A percentile compares a stretch with the other conserved stretches of the same genome.
phyloP scores from a whole-genome alignment of 176 grass and related monocot species.

The Olyra latifolia region DNA sequence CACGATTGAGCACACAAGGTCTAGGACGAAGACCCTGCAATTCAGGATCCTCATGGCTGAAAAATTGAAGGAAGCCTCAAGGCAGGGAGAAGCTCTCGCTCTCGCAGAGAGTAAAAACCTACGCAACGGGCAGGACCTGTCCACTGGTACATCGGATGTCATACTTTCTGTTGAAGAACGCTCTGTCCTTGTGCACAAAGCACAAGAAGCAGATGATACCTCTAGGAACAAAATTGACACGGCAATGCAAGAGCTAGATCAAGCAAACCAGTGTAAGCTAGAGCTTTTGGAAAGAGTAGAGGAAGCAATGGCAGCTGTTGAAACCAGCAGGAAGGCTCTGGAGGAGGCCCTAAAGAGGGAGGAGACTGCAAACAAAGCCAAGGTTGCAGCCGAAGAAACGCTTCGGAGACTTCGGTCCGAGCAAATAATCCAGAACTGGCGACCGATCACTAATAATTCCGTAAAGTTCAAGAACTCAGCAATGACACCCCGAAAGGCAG shows the following conservation, averaged over 20 bases:
- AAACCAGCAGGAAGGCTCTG: slow-evolving; percentile 70
- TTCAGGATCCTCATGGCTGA: slow-evolving; percentile 75
- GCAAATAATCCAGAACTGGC: slow-evolving; percentile 53
- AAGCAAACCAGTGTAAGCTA: slow-evolving; percentile 53
- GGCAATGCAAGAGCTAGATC: slow-evolving; percentile 65
- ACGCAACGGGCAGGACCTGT: slow-evolving; percentile 19
- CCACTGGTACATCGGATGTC: slow-evolving; percentile 13
- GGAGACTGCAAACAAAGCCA: slow-evolving; percentile 53
- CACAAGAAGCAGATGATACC: slow-evolving; percentile 46
- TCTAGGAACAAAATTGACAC: slow-evolving; percentile 47
- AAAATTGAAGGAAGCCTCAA: slow-evolving; percentile 78
- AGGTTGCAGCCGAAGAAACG: slow-evolving; percentile 53
- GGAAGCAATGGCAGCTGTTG: slow-evolving; percentile 70
- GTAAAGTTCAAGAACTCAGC: slow-evolving; percentile 72
- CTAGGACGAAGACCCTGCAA: slow-evolving; percentile 65
- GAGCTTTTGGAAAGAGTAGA: slow-evolving; percentile 86
- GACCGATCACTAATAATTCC: slow-evolving; percentile 31
- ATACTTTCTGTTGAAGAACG: slow-evolving; percentile 51
- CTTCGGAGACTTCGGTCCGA: slow-evolving; percentile 58
- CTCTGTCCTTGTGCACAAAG: slow-evolving; percentile 43
- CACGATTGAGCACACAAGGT: slow-evolving; percentile 74
- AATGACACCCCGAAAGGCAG: slow-evolving; percentile 16
- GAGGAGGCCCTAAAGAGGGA: slow-evolving; percentile 82
- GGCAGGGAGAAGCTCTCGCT: slow-evolving; percentile 50
- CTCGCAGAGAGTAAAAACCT: slow-evolving; percentile 52